Evolutionary conservation across 2,329 filamentous ascomycete species (phyloP).

Genomic region (Albophoma yamanashiensis): DNA sequence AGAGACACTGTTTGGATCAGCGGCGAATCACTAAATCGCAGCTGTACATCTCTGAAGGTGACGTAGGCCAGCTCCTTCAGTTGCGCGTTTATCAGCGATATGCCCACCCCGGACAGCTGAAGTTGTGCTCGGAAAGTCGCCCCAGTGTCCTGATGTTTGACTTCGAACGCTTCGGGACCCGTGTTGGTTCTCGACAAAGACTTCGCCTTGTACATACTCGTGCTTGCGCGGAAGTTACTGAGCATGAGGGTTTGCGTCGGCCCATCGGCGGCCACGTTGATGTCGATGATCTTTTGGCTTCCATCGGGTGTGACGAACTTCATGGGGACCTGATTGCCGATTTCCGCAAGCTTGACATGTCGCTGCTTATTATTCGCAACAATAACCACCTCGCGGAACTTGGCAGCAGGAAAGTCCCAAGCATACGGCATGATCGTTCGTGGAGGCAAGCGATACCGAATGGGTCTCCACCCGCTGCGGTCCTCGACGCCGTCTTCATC

Average conservation of each 20-base stretch:
- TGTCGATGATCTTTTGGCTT: constrained; percentile 81
- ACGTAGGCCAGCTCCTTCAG: constrained; percentile 87
- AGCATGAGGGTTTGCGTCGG: constrained; percentile 91
- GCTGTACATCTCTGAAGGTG: constrained; percentile 80
- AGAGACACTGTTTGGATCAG: constrained; percentile 86
- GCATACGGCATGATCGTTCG: constrained; percentile 99
- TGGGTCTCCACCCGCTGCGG: constrained; percentile 79
- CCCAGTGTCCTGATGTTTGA: constrained; percentile 82
- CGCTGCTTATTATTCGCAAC: constrained; percentile 45
- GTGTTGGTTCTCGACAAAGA: constrained; percentile 35
- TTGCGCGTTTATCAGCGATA: constrained; percentile 88
- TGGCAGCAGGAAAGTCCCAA: constrained; percentile 98
- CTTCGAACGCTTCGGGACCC: constrained; percentile 62
- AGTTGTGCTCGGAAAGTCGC: constrained; percentile 85
- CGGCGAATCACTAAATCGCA: constrained; percentile 88
- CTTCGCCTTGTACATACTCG: constrained; percentile 71
- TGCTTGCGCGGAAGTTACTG: constrained; percentile 86
- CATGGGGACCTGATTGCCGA: constrained; percentile 92
- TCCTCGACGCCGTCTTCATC: constrained; percentile 84
- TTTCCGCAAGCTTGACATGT: constrained; percentile 90
- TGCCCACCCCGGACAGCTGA: constrained; percentile 78
- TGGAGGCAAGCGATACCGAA: constrained; percentile 83
- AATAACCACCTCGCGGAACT: constrained; percentile 86
- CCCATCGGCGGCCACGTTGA: constrained; percentile 91
- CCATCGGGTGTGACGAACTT: constrained; percentile 63